phyloP scores from a whole-genome alignment of 371 early-diverging fungal species.

The Mortierella sp. region DNA sequence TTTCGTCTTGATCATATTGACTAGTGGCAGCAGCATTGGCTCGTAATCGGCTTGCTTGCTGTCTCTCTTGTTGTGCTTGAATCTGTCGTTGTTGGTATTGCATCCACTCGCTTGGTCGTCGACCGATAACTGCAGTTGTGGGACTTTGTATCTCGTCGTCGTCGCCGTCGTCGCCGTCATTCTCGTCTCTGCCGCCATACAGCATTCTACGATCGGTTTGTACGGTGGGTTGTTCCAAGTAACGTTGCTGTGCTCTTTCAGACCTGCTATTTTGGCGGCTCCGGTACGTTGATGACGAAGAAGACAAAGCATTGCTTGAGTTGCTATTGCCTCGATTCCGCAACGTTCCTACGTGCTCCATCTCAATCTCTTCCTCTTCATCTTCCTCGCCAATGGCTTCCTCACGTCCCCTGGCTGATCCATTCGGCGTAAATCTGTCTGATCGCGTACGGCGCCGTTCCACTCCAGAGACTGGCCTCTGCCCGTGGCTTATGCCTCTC shows the following conservation, averaged over 20 bases:
- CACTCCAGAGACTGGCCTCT: conserved; percentile 45
- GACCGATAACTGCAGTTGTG: conserved; percentile 42
- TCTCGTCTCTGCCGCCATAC: not conserved
- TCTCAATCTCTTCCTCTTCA: conserved; percentile 44
- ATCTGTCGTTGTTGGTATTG: conserved; percentile 48
- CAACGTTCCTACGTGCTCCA: conserved; percentile 39
- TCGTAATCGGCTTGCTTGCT: conserved; percentile 19
- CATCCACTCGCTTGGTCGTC: conserved; percentile 53
- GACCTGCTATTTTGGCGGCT: conserved; percentile 10
- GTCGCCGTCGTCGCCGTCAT: conserved; percentile 31
- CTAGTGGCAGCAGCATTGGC: not conserved
- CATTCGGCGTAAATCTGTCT: conserved; percentile 13
- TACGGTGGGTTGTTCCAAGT: not conserved
- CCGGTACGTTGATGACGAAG: conserved; percentile 7
- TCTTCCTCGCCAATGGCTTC: conserved; percentile 37
- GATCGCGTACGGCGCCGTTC: conserved; percentile 35
- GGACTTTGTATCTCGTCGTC: conserved; percentile 41
- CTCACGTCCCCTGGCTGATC: conserved; percentile 16
- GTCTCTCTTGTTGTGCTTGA: conserved; percentile 43
- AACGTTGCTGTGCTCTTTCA: conserved; percentile 6
- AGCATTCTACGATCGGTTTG: not conserved
- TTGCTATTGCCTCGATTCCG: conserved; percentile 4
- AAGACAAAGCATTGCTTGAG: conserved; percentile 2
- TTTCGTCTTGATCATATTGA: conserved; percentile 7
- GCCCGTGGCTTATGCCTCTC: conserved; percentile 3